These are phyloP conservation scores for Debaryomycetaceae sp. DNA, from an alignment of 1,139 yeast species.

Conservation along the genomic window DNA sequence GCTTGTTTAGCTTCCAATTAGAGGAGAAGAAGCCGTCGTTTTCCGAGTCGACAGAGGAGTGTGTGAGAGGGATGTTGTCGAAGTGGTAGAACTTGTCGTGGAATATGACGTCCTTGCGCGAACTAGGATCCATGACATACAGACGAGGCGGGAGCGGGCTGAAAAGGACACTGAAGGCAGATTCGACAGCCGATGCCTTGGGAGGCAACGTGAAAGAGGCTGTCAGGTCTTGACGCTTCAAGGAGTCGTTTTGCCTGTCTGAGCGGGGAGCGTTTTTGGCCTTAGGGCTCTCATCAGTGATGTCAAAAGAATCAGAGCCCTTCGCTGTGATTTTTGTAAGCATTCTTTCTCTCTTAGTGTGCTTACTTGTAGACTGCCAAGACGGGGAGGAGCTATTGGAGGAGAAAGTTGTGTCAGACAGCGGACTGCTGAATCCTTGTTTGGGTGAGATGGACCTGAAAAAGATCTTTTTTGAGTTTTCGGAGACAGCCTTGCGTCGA, in stretches of 20 bases:
- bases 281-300: not conserved
- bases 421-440: not conserved
- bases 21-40: conserved; percentile 11
- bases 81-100: conserved; percentile 79
- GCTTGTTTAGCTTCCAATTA: conserved; percentile 46
- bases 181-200: conserved; percentile 43
- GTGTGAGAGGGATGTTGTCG: conserved; percentile 51
- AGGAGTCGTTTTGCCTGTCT: not conserved
- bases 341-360: not conserved
- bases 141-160: conserved; percentile 40
- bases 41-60: conserved; percentile 1
- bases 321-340: conserved; percentile 1
- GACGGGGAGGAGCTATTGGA: not conserved
- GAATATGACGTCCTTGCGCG: conserved; percentile 56
- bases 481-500: not conserved
- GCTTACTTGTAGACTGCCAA: not conserved
- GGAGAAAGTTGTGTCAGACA: not conserved
- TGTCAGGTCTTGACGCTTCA: not conserved
- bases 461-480: conserved; percentile 3
- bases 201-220: conserved; percentile 30
- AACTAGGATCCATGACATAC: conserved; percentile 32
- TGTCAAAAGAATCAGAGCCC: conserved; percentile 4
- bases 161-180: conserved; percentile 39
- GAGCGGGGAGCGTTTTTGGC: not conserved
- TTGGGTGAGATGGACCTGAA: not conserved